Evolutionary conservation across 1,284 basidiomycete species (phyloP).

Genomic region (Ustilago shanxiensis): DNA sequence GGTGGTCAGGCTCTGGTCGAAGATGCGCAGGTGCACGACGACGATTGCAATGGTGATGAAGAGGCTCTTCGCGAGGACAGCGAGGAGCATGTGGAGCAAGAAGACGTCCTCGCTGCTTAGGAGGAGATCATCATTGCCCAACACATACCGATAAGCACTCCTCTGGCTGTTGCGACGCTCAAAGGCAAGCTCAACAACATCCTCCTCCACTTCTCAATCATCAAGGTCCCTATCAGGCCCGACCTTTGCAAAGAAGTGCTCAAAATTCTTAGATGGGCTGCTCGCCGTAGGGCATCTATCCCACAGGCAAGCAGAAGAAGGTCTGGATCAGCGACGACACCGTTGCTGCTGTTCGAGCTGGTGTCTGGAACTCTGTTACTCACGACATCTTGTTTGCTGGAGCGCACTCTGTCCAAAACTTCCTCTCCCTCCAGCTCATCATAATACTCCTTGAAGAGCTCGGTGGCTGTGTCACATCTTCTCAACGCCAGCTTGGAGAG

Average conservation of each 20-base stretch:
- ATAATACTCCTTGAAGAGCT: constrained; percentile 7
- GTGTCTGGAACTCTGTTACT: constrained; percentile 7
- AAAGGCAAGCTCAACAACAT: neutral
- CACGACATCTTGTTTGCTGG: neutral
- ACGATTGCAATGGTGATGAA: neutral
- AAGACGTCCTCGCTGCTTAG: neutral
- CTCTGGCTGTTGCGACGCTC: neutral
- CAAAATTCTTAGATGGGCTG: neutral
- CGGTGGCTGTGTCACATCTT: constrained; percentile 4
- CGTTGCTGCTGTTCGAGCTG: constrained; percentile 11
- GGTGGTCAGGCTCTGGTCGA: neutral
- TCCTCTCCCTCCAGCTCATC: constrained; percentile 6
- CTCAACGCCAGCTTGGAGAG: neutral
- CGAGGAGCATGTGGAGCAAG: neutral
- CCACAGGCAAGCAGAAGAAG: constrained; percentile 7
- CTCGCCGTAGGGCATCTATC: constrained; percentile 10
- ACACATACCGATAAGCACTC: neutral
- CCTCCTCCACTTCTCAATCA: neutral
- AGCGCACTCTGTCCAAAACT: neutral
- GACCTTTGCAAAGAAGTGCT: neutral
- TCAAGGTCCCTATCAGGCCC: neutral
- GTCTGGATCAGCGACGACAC: constrained; percentile 8
- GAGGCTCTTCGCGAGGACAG: neutral
- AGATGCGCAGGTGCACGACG: neutral
- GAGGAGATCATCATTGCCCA: neutral